phyloP scores from a whole-genome alignment of 495 filamentous ascomycete species.

The Lepidopterella palustris region DNA sequence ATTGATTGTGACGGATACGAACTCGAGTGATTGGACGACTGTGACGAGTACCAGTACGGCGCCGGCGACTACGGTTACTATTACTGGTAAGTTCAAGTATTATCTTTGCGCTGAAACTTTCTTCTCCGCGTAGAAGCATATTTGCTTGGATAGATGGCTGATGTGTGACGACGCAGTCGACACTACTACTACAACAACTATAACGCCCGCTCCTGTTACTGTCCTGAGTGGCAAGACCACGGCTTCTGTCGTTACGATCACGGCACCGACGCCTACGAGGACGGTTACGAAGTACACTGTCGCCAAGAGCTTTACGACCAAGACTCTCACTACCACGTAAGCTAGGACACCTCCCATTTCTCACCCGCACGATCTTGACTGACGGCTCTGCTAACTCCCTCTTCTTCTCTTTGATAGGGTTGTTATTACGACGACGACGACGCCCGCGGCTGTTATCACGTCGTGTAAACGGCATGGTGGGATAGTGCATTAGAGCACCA shows the following conservation, averaged over 20 bases:
- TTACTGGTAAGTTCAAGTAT: not conserved
- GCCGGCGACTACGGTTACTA: not conserved
- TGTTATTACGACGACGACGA: conserved; percentile 24
- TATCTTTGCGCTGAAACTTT: not conserved
- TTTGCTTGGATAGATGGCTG: no score
- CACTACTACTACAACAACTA: conserved; percentile 7
- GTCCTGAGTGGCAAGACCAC: conserved; percentile 16
- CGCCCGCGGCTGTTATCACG: conserved; percentile 14
- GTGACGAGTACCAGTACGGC: conserved; percentile 24
- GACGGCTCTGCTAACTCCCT: not conserved
- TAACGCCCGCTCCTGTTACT: conserved; percentile 26
- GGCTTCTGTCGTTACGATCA: conserved; percentile 23
- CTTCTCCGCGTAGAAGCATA: no score
- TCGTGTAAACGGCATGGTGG: conserved; percentile 24
- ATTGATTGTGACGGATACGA: conserved; percentile 26
- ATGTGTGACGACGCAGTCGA: not conserved
- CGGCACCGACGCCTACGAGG: conserved; percentile 28
- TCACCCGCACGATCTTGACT: not conserved
- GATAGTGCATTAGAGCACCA: conserved; percentile 9
- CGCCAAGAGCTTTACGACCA: conserved; percentile 17
- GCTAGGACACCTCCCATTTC: conserved; percentile 1
- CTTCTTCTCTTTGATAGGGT: no score
- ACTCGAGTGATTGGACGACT: conserved; percentile 15
- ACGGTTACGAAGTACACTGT: conserved; percentile 21
- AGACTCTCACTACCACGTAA: conserved; percentile 17